Evolutionary conservation across 1,284 basidiomycete species (phyloP), one percentile per base, ranked within the genome.

Genomic region (Ustilago xerochloae): DNA sequence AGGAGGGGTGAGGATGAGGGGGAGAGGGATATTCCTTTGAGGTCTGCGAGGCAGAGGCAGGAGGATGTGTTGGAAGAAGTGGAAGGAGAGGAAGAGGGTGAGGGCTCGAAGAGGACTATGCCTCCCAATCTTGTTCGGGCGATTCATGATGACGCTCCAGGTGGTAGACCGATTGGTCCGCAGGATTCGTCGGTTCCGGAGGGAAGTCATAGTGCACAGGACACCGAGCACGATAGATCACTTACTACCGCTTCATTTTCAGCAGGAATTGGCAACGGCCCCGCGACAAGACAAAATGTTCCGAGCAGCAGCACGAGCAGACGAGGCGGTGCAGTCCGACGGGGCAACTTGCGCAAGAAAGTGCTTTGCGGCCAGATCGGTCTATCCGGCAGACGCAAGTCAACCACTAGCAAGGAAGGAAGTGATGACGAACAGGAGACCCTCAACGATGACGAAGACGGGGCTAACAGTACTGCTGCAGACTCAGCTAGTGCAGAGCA

Each of bases 341-440:
- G 58, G 16, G 66, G 56, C 28, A 63, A 64, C 16, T 26, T 78
- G 57, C 59, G 73, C 22, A 72, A 68, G 41, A 76, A 74, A 47
- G 66, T 76, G 26, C 35, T 78, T 4, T 18, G 32, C 29, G 70
- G 76, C 3, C 64, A 75, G 54, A 65, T 77, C 4, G 63, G 70
- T 0, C 32, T 73, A 15, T 68, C 64, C 30, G 70, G 61, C 15
- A 49, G 65, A 32, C 53, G 53, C 18, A 49, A 41, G 28, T 61
- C 53, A 20, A 30, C 47, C 20, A 38, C 43, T 0, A 57, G 41
- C 32, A 55, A 41, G 16, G 48, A 63, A 1, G 36, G 29, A 15
- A 43, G 38, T 3, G 55, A 59, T 15, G 50, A 33, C 10, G 66
- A 62, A 5, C 38, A 64, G n/a, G 45, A 68, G n/a, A 35, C 39